Evolutionary conservation across 768 basidiomycete genomes (phyloP).

Genomic region (Trametes sanguinea): DNA sequence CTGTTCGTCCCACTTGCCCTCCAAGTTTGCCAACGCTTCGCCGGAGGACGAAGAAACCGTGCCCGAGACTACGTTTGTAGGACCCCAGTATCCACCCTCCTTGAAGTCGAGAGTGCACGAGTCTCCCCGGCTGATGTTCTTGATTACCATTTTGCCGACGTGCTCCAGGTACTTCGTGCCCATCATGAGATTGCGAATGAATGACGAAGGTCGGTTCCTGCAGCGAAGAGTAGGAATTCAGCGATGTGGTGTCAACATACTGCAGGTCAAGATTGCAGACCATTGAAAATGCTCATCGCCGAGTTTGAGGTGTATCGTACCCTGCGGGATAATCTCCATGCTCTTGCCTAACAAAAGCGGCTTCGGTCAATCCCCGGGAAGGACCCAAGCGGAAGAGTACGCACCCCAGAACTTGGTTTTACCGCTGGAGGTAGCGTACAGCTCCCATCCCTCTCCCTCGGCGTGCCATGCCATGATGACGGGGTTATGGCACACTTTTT

Average conservation of each 20-base stretch:
- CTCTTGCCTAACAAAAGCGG: conserved; percentile 65
- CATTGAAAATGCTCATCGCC: conserved; percentile 71
- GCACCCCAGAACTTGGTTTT: conserved; percentile 91
- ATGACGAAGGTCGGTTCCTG: conserved; percentile 87
- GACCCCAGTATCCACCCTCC: conserved; percentile 81
- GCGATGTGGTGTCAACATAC: background rate
- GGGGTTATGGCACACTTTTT: conserved; percentile 87
- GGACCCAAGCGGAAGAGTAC: conserved; percentile 32
- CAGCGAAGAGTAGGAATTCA: background rate
- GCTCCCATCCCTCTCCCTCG: conserved; percentile 74
- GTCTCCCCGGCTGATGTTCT: conserved; percentile 55
- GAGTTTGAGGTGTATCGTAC: conserved; percentile 66
- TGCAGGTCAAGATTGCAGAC: conserved; percentile 40
- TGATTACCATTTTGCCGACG: conserved; percentile 74
- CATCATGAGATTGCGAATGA: conserved; percentile 87
- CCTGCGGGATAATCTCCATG: conserved; percentile 82
- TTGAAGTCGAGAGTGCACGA: conserved; percentile 83
- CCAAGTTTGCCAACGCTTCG: conserved; percentile 59
- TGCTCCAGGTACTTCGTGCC: conserved; percentile 92
- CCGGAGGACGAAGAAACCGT: conserved; percentile 55
- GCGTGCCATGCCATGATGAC: conserved; percentile 86
- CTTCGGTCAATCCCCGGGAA: conserved; percentile 25
- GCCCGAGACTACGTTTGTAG: conserved; percentile 73
- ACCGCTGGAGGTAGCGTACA: conserved; percentile 75
- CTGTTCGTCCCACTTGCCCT: conserved; percentile 90